These are phyloP conservation scores for Fermentozyma sake DNA, from an alignment of 1,139 yeast genomes.

Conservation along the genomic window DNA sequence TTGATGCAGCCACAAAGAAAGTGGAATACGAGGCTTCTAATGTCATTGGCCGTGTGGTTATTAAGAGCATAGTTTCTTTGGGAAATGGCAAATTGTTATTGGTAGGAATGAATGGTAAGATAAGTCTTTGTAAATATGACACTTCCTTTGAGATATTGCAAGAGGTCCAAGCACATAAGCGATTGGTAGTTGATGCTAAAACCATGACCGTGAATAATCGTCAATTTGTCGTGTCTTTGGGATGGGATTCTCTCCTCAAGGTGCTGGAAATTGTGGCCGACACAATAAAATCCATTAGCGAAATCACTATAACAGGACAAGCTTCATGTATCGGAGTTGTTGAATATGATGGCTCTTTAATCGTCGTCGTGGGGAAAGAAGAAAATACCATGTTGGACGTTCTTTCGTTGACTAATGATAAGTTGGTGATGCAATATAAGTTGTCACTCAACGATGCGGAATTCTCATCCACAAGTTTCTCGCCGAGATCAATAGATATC, in stretches of 20 bases:
- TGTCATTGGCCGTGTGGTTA: conserved; percentile 24
- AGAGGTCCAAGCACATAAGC: conserved; percentile 23
- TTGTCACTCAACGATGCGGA: conserved; percentile 73
- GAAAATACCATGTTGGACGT: conserved; percentile 60
- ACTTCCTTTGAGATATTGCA: conserved; percentile 4
- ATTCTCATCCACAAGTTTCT: conserved; percentile 63
- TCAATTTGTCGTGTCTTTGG: conserved; percentile 50
- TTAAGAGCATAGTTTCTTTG: conserved; percentile 26
- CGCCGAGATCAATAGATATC: conserved; percentile 48
- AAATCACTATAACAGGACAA: conserved; percentile 39
- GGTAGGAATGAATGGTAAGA: conserved; percentile 40
- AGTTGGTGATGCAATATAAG: conserved; percentile 29
- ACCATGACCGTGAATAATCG: conserved; percentile 11
- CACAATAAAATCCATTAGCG: conserved; percentile 21
- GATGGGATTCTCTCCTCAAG: conserved; percentile 54
- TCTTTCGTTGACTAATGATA: conserved; percentile 17
- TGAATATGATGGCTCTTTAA: conserved; percentile 21
- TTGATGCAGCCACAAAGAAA: conserved; percentile 13
- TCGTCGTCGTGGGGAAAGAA: conserved; percentile 51
- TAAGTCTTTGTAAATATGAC: conserved; percentile 15
- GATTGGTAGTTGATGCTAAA: conserved; percentile 32
- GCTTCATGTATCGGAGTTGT: conserved; percentile 40
- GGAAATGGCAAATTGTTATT: conserved; percentile 16
- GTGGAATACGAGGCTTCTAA: conserved; percentile 9
- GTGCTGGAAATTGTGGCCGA: conserved; percentile 30